Evolutionary conservation across 371 early-diverging fungal species (phyloP), one percentile per base, ranked within the genome.

Genomic region (Mortierella sp.): DNA sequence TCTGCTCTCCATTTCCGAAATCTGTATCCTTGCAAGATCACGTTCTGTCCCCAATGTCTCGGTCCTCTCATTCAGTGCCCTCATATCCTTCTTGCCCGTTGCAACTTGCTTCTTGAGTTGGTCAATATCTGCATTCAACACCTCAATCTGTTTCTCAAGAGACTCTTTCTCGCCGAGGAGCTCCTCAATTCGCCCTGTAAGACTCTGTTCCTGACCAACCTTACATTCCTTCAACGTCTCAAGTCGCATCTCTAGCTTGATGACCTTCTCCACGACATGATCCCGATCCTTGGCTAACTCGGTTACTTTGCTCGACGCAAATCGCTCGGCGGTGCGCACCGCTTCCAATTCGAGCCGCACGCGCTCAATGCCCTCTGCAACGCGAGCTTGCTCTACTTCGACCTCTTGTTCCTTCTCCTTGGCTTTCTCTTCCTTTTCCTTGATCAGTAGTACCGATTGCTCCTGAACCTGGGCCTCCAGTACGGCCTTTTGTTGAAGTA

Each of bases 221-320:
- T 70, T 59, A 44, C 65, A 70, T 43, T 76, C 78, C 9, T 47
- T 61, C 34, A 63, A 15, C 32, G 37, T 46, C 19, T 61, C 80
- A 54, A 85, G 39, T 42, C 84, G 81, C 42, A 70, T 79, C 47
- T 82, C 82, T 41, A 80, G 56, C 23, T 71, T 70, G 28, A 75
- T 73, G 6, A 78, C 64, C 51, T 81, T 83, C 64, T 80, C 66
- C 58, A 72, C 53, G 61, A 70, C 62, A 41, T 43, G 42, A 12
- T 76, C 70, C 3, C 70, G 39, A 23, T 69, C 70, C 50, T 69
- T 69, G 50, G 64, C 56, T 7, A 69, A 27, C 26, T 76, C 76
- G 21, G 64, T 64, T n/a, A 76, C 61, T 23, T 64, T 64, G 8
- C 56, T 47, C n/a, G 60, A 60, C 3, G 70, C 70, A 27, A 61